Percentiles rank a stretch among this genome's conserved stretches.
Evolutionary conservation across 805 yeast genomes (phyloP).

Genomic region (Suhomyces sp.): DNA sequence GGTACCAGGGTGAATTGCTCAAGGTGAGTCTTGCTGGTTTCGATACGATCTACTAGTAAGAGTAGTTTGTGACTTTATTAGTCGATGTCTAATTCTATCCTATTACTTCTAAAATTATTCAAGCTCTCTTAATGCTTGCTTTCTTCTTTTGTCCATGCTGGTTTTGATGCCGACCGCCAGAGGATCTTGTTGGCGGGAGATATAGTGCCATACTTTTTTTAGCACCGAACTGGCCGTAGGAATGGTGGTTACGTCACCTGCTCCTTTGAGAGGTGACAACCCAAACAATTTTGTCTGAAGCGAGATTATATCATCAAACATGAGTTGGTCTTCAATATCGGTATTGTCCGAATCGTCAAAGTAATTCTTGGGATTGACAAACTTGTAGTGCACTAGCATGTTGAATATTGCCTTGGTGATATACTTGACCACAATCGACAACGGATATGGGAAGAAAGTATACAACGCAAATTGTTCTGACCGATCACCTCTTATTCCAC

Average conservation of each 20-base stretch:
- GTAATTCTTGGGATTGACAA: conserved; percentile 24
- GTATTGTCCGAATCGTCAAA: conserved; percentile 18
- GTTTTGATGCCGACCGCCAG: conserved; percentile 17
- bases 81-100: not conserved
- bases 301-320: conserved; percentile 28
- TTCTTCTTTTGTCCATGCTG: conserved; percentile 40
- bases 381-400: conserved; percentile 16
- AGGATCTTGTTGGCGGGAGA: conserved; percentile 9
- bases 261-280: conserved; percentile 41
- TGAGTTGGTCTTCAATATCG: conserved; percentile 18
- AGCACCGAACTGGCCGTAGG: conserved; percentile 26
- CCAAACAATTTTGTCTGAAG: conserved; percentile 37
- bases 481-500: conserved; percentile 21
- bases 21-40: too few relatives aligned
- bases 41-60: not conserved
- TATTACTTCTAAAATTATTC: conserved; percentile 19
- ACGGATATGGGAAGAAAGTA: conserved; percentile 43
- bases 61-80: not conserved
- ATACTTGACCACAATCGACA: conserved; percentile 25
- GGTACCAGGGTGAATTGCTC: too few relatives aligned
- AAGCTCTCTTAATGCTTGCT: conserved; percentile 39
- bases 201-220: conserved; percentile 24
- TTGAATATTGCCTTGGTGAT: conserved; percentile 19
- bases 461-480: conserved; percentile 32
- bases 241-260: conserved; percentile 31